These are phyloP conservation scores for Aurantiochytrium sp. DNA, from an alignment of 108 stramenopile genomes.

Conservation along the genomic window DNA sequence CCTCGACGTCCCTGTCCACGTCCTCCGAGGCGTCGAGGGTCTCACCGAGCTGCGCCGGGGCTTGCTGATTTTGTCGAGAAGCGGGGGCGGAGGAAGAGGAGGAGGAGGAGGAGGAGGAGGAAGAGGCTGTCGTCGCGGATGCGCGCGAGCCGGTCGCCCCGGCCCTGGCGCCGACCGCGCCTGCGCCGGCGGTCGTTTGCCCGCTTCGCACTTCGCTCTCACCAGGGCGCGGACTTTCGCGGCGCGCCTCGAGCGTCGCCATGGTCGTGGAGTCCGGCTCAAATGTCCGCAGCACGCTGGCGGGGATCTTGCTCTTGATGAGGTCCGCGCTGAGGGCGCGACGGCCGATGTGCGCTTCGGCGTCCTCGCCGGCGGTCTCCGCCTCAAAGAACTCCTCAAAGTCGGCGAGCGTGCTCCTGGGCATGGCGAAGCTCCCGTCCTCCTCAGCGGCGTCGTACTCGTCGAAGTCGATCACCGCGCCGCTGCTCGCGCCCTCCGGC, in stretches of 20 bases:
- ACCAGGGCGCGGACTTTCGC: neutral
- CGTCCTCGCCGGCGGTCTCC: no score
- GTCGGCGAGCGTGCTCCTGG: neutral
- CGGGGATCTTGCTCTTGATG: neutral
- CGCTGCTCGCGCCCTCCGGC: neutral
- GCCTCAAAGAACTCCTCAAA: neutral
- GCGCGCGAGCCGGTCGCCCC: no score
- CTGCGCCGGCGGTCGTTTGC: no score
- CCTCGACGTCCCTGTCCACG: neutral
- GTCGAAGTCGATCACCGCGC: constrained; percentile 26
- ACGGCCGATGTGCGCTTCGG: neutral
- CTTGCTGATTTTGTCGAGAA: no score
- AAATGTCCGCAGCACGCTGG: neutral
- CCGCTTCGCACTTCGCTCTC: no score
- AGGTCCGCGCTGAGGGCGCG: neutral
- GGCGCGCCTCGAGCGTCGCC: neutral
- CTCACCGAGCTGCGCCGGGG: no score
- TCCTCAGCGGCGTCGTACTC: neutral
- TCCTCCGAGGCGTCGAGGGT: no score
- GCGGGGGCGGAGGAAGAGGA: no score
- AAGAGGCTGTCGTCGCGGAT: no score
- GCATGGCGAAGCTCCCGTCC: neutral
- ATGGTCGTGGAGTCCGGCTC: neutral
- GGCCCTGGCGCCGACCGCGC: no score
- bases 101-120: no score